Conservation (phyloP, 305 asterid genomes). For the Striga hermonthica region DNA sequence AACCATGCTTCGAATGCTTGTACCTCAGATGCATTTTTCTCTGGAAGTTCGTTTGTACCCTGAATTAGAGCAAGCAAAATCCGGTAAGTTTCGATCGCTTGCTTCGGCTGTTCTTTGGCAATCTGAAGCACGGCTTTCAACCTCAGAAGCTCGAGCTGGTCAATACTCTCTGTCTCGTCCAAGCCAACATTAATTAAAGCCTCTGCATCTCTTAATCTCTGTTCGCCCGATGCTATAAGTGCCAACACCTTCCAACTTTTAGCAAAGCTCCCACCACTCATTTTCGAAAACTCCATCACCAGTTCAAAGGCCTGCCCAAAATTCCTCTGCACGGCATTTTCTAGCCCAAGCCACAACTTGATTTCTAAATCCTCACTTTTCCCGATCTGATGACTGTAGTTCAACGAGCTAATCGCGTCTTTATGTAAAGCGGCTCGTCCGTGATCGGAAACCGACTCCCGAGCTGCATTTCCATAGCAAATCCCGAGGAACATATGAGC, state of each 20-base stretch:
- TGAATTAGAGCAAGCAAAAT: conserved; percentile 64
- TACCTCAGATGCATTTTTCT: conserved; percentile 36
- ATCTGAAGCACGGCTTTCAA: conserved; percentile 72
- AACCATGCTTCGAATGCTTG: conserved; percentile 77
- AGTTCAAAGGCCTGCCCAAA: conserved; percentile 56
- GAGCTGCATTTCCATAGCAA: conserved; percentile 75
- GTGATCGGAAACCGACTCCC: conserved; percentile 54
- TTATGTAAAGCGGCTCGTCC: conserved; percentile 51
- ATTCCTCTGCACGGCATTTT: conserved; percentile 71
- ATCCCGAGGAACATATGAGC: conserved; percentile 74
- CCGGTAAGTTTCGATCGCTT: conserved; percentile 76
- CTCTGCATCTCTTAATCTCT: conserved; percentile 64
- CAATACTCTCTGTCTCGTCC: conserved; percentile 61
- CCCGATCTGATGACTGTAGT: conserved; percentile 33
- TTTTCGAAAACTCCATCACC: conserved; percentile 51
- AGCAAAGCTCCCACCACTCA: conserved; percentile 51
- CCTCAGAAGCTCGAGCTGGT: conserved; percentile 68
- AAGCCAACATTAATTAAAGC: conserved; percentile 71
- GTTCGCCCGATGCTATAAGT: conserved; percentile 74
- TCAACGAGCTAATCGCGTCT: conserved; percentile 54
- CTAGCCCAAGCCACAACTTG: conserved; percentile 54
- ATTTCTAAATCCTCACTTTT: conserved; percentile 53
- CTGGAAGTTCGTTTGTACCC: conserved; percentile 42
- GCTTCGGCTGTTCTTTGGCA: conserved; percentile 69
- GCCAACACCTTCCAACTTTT: conserved; percentile 76